Percentiles rank a stretch among this genome's conserved stretches.
Evolutionary conservation across 2,329 filamentous ascomycete genomes (phyloP).

Genomic region (Myotisia sp.): DNA sequence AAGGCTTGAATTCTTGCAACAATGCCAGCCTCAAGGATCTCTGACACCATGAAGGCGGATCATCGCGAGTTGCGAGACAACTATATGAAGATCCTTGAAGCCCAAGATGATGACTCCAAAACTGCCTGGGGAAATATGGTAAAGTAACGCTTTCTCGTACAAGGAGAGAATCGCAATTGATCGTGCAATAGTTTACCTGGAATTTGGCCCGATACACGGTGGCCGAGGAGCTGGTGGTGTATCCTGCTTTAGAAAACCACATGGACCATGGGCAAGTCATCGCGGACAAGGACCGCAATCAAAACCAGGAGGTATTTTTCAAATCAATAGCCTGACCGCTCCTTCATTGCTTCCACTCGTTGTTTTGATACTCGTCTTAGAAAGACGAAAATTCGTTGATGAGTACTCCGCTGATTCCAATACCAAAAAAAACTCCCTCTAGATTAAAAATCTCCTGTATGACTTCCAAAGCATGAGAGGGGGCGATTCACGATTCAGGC

Average conservation of each 20-base stretch:
- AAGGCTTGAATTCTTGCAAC: too few species aligned
- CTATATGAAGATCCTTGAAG: constrained; percentile 32
- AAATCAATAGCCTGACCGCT: neutral
- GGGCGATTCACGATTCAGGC: constrained; percentile 25
- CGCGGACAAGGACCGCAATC: constrained; percentile 24
- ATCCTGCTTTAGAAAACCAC: constrained; percentile 40
- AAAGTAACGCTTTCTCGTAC: neutral
- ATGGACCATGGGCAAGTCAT: constrained; percentile 31
- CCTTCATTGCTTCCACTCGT: too few species aligned
- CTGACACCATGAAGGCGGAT: constrained; percentile 29
- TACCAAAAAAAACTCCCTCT: neutral
- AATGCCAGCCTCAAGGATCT: constrained; percentile 18
- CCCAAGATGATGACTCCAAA: constrained; percentile 30
- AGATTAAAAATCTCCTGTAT: constrained; percentile 39
- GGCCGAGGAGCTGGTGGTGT: constrained; percentile 40
- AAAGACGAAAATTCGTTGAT: too few species aligned
- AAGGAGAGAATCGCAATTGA: neutral
- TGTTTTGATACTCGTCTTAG: too few species aligned
- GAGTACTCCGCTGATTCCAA: too few species aligned
- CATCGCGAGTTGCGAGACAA: constrained; percentile 30
- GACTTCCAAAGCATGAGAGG: constrained; percentile 34
- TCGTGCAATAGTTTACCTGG: constrained; percentile 33
- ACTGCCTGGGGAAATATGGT: constrained; percentile 33
- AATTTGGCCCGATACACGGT: constrained; percentile 39
- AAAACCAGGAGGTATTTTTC: constrained; percentile 13